Evolutionary conservation across 2,329 filamentous ascomycete genomes (phyloP), one percentile per base, ranked within the genome.

Genomic region (Pestalotiopsis sp.): DNA sequence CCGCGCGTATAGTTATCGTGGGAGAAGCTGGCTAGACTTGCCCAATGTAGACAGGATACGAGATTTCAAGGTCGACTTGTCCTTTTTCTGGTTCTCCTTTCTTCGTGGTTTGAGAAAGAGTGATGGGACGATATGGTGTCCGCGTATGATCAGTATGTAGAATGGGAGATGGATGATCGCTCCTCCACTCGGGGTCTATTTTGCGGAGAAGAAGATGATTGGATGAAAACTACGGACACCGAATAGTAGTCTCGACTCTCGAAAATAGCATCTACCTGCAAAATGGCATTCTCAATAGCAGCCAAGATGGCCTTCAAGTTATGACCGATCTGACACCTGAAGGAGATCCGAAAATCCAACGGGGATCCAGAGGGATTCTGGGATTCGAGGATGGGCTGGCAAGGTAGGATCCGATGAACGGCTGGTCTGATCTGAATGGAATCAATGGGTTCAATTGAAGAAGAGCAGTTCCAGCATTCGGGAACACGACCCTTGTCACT

Each of bases 11-110:
- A 23, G 63, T n/a, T 57, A 45, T 49, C 61, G 61, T 49, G 61
- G 31, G 31, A 27, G 11, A 45, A 27, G 61, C 61, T 64, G 61
- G 61, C n/a, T 64, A 49, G n/a, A 64, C 61, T 64, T 64, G 61
- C 61, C 61, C n/a, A 25, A 49, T 64, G 13, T n/a, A 64, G 61
- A 64, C 61, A 45, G 20, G 27, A 41, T 23, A 62, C 27, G 57
- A 59, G 57, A 59, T 27, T 59, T 17, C n/a, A 36, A 59, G n/a
- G 14, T 59, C 14, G 13, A n/a, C 12, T 41, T 62, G 59, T 39
- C 41, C 25, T 20, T 39, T 41, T 39, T 52, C 17, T n/a, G 14
- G 13, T 49, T 12, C 2, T 49, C 17, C 41, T 52, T 31, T 31
- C 31, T 31, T 31, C 7, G 45, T 52, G 17, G 45, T 52, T 52